Percentiles rank a stretch among this genome's conserved stretches.
These are phyloP conservation scores for Mycena rosella DNA, from an alignment of 768 basidiomycete genomes.

Conservation along the genomic window DNA sequence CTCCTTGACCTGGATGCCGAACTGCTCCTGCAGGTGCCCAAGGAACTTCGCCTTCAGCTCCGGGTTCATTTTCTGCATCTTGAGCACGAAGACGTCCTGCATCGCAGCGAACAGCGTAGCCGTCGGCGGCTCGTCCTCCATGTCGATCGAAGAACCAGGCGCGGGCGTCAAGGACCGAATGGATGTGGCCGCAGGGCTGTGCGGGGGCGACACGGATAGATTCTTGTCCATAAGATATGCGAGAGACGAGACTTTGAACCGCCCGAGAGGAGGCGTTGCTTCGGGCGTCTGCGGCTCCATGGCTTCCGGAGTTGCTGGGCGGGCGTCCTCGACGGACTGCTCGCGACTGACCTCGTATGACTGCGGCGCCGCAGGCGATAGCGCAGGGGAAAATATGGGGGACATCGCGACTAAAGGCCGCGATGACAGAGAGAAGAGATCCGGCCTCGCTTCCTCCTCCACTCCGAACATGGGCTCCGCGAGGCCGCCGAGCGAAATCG, in stretches of 20 bases:
- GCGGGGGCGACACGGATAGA: slow-evolving; percentile 32
- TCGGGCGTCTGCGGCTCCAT: slow-evolving; percentile 9
- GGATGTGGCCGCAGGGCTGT: slow-evolving; percentile 9
- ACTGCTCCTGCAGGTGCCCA: slow-evolving; percentile 30
- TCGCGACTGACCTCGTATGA: slow-evolving; percentile 29
- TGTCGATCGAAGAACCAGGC: slow-evolving; percentile 2
- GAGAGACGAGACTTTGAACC: slow-evolving; percentile 31
- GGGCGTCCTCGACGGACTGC: slow-evolving; percentile 18
- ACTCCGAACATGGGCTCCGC: slow-evolving; percentile 30
- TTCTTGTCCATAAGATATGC: slow-evolving; percentile 35
- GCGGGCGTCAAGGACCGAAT: slow-evolving; percentile 12
- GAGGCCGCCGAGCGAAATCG: slow-evolving; percentile 25
- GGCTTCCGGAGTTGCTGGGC: slow-evolving; percentile 2
- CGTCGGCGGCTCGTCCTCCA: slow-evolving; percentile 21
- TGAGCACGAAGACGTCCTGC: slow-evolving; percentile 35
- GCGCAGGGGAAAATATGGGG: slow-evolving; percentile 29
- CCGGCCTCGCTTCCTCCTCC: slow-evolving; percentile 16
- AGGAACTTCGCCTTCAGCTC: slow-evolving; percentile 26
- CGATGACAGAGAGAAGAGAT: slow-evolving; percentile 27
- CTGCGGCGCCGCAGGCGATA: slow-evolving; percentile 23
- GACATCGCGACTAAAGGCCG: slow-evolving; percentile 19
- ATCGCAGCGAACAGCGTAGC: slow-evolving; percentile 33
- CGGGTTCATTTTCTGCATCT: slow-evolving; percentile 33
- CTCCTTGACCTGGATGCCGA: slow-evolving; percentile 24
- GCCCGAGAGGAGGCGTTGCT: slow-evolving; percentile 34